Evolutionary conservation across 73 alveolate genomes (phyloP).

Genomic region (Tetrahymena thermophila): DNA sequence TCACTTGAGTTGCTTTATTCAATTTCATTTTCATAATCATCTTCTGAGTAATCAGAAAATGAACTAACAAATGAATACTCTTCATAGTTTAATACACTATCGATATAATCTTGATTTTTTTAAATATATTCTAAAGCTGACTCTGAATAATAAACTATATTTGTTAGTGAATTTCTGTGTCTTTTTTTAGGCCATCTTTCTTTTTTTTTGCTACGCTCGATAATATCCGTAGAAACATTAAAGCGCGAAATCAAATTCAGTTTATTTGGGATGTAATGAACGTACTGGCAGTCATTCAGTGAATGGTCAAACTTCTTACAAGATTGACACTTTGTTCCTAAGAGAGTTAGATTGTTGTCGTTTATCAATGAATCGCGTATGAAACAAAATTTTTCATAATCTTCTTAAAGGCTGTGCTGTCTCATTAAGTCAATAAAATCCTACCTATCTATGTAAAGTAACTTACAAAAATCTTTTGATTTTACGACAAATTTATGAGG

Average conservation of each 20-base stretch:
- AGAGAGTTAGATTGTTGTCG: not conserved
- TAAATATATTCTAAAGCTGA: not conserved
- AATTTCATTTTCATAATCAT: not conserved
- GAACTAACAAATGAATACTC: not conserved
- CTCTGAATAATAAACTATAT: not conserved
- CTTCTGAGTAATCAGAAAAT: not conserved
- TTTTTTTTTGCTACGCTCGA: not conserved
- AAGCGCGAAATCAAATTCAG: not conserved
- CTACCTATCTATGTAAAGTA: slow-evolving; percentile 15
- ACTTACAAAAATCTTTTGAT: slow-evolving; percentile 47
- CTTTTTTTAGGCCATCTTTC: not conserved
- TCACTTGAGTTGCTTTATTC: not conserved
- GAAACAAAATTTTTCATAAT: slow-evolving; percentile 24
- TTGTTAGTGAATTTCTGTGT: not conserved
- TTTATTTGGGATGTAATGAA: not conserved
- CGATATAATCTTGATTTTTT: not conserved
- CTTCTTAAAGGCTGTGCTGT: not conserved
- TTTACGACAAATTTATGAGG: slow-evolving; percentile 45
- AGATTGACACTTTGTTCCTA: not conserved
- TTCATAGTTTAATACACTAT: not conserved
- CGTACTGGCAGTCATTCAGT: not conserved
- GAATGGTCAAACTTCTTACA: not conserved
- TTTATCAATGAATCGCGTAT: not conserved
- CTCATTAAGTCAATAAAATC: not conserved
- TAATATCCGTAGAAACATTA: not conserved